phyloP scores from a whole-genome alignment of 805 yeast genomes.

The Priceomyces haplophilus region DNA sequence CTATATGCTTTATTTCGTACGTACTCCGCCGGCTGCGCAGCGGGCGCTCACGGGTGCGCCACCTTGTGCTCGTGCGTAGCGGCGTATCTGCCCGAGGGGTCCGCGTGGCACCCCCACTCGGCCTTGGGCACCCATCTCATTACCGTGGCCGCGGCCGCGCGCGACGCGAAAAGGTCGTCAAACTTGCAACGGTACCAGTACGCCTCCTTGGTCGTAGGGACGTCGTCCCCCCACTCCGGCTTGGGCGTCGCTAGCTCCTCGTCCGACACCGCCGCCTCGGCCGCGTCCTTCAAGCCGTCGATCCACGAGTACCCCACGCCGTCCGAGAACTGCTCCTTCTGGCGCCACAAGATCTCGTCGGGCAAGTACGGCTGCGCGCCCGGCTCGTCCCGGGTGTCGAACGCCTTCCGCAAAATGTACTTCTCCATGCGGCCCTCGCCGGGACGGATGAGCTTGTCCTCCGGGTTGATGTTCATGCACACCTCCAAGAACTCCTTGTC shows the following conservation, averaged over 20 bases:
- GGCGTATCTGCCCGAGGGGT: conserved; percentile 97
- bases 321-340: conserved; percentile 98
- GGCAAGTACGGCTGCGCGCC: conserved; percentile 83
- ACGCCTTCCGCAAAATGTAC: conserved; percentile 95
- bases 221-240: conserved; percentile 93
- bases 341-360: conserved; percentile 97
- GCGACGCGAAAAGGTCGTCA: conserved; percentile 79
- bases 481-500: conserved; percentile 89
- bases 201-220: conserved; percentile 97
- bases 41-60: too few species aligned
- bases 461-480: conserved; percentile 92
- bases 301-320: conserved; percentile 99
- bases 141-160: conserved; percentile 90
- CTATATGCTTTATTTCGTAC: too few species aligned
- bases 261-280: conserved; percentile 81
- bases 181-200: conserved; percentile 98
- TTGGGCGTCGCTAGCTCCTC: conserved; percentile 89
- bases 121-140: conserved; percentile 99
- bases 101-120: conserved; percentile 99
- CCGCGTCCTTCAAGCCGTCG: conserved; percentile 94
- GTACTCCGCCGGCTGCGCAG: too few species aligned
- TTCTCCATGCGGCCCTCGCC: conserved; percentile 83
- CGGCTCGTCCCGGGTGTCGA: conserved; percentile 87
- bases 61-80: conserved; percentile 71
- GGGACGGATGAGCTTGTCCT: conserved; percentile 78